Conservation (phyloP, 1,139 yeast genomes). For the Geotrichum reessii region DNA sequence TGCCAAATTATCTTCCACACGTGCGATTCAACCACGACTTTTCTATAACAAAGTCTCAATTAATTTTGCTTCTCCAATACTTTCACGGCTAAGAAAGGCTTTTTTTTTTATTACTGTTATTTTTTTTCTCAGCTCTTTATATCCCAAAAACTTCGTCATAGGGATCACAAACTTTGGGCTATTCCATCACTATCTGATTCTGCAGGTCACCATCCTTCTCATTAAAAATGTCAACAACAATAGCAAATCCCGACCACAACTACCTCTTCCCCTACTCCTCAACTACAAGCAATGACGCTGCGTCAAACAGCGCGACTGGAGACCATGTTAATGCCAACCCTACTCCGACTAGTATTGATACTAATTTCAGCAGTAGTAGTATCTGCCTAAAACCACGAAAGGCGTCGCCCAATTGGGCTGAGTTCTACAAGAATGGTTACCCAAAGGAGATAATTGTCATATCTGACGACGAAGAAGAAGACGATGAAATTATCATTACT, state of each 20-base stretch:
- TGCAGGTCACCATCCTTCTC: slow-evolving; percentile 9
- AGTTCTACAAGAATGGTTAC: slow-evolving; percentile 33
- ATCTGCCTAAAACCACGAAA: not conserved
- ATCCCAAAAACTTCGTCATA: not conserved
- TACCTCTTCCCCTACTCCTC: slow-evolving; percentile 5
- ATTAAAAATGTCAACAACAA: slow-evolving; percentile 7
- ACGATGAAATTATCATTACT: slow-evolving; percentile 14
- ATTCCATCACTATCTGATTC: not conserved
- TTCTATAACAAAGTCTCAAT: not conserved
- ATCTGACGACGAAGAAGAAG: slow-evolving; percentile 30
- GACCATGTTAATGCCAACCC: not conserved
- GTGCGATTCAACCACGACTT: not conserved
- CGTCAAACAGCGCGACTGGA: not conserved
- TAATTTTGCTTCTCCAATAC: not conserved
- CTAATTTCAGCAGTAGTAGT: slow-evolving; percentile 5
- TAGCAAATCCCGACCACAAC: slow-evolving; percentile 9
- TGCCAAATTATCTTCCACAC: not conserved
- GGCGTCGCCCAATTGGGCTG: slow-evolving; percentile 30
- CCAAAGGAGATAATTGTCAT: slow-evolving; percentile 36
- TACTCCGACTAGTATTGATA: slow-evolving; percentile 7
- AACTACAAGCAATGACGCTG: slow-evolving; percentile 2
- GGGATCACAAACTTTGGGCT: not conserved
- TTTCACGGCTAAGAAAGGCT: not conserved
- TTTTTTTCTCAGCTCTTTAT: not conserved
- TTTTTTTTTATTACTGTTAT: not conserved